These are phyloP conservation scores for Pseudoscleropodium purum DNA, from an alignment of 225 moss, liverwort and hornwort species.

Conservation along the genomic window DNA sequence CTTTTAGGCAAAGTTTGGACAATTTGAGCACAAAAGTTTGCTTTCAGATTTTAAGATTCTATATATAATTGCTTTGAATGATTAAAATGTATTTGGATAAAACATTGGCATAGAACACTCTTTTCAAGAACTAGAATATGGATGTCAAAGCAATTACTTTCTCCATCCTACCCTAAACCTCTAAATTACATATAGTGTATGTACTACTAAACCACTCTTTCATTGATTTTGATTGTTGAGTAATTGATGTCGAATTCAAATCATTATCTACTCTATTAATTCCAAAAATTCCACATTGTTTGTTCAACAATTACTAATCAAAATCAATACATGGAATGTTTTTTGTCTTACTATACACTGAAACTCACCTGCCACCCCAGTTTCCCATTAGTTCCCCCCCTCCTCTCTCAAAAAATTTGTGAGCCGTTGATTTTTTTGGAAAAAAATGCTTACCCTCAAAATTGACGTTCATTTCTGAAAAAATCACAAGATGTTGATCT, in stretches of 20 bases:
- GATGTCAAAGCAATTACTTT: too few relatives aligned
- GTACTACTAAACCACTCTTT: not conserved
- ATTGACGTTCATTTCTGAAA: too few relatives aligned
- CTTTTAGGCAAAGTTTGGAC: not conserved
- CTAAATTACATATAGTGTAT: fast-evolving
- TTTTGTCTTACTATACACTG: too few relatives aligned
- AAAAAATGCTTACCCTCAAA: too few relatives aligned
- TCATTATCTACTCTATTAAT: not conserved
- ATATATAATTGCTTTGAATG: not conserved
- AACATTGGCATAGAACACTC: fast-evolving
- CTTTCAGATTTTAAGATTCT: not conserved
- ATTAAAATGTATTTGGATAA: not conserved
- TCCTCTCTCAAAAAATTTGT: too few relatives aligned
- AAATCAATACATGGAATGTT: not conserved
- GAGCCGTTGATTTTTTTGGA: too few relatives aligned
- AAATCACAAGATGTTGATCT: too few relatives aligned
- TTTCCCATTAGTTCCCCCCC: too few relatives aligned
- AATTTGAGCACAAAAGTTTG: fast-evolving
- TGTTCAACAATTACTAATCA: fast-evolving
- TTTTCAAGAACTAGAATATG: fast-evolving
- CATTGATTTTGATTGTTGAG: not conserved
- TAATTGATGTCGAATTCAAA: not conserved
- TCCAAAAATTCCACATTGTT: not conserved
- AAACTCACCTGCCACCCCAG: too few relatives aligned
- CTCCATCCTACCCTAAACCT: fast-evolving